Percentiles rank a stretch among this genome's conserved stretches.
Conservation (phyloP, 1,139 yeast genomes). For the Pichia sp. region DNA sequence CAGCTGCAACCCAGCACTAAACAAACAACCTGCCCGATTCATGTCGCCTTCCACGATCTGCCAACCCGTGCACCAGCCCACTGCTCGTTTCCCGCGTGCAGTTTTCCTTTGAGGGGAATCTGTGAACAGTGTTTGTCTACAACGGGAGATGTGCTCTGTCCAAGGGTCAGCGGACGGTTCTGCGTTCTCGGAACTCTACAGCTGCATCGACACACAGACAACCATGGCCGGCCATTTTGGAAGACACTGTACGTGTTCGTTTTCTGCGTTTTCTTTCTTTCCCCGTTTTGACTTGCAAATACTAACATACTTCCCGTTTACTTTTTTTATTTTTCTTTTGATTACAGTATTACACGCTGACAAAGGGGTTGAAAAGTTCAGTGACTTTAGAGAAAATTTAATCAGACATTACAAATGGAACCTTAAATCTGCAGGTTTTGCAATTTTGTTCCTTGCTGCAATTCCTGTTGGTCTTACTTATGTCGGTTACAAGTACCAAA, state of each 20-base stretch:
- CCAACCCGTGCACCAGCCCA: too few species aligned
- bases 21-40: too few species aligned
- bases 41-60: too few species aligned
- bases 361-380: constrained; percentile 29
- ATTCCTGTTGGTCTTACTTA: constrained; percentile 32
- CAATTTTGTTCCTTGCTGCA: constrained; percentile 29
- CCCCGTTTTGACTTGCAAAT: background rate
- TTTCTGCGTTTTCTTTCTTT: background rate
- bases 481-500: constrained; percentile 30
- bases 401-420: constrained; percentile 31
- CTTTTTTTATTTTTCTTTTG: background rate
- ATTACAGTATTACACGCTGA: constrained; percentile 26
- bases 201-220: background rate
- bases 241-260: constrained; percentile 30
- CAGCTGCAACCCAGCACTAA: background rate
- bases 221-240: constrained; percentile 31
- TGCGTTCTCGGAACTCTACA: background rate
- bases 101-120: too few species aligned
- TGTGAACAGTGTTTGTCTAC: too few species aligned
- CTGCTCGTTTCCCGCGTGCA: too few species aligned
- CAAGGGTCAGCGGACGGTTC: too few species aligned
- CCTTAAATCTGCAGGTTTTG: constrained; percentile 29
- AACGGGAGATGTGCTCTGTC: too few species aligned
- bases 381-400: constrained; percentile 30
- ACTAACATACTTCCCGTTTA: background rate